Base-by-base conservation (phyloP, 495 filamentous ascomycete genomes). In the Penicillium fimorum region DNA sequence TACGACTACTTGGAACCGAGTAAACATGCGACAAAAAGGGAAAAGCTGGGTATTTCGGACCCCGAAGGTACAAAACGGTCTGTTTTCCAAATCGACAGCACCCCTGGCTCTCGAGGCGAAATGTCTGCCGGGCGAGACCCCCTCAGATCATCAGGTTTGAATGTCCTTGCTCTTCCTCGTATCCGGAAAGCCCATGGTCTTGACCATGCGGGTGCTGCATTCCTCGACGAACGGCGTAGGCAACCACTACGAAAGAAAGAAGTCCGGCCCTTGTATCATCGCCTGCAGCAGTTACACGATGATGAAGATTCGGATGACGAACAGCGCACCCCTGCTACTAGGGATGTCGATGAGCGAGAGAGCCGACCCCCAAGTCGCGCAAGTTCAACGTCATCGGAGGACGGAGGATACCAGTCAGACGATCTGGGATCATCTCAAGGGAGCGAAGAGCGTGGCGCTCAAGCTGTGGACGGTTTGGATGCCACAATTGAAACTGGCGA, bases 1-100 rank as follows among this genome's bases (percentile, higher is more conserved):
- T 91, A 89, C 65, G 82, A 92, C 33, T 89, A 85, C 69, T 83
- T 99, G 41, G 89, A 96, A 59, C 91, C 94, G 3, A 82, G 81
- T 51, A 86, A 88, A 47, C 91, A 93, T 70, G 75, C 79, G 30
- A 71, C 82, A 13, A 96, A 88, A 68, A 82, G 92, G 38, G 83
- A 87, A 56, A 88, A 81, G 62, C 74, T 92, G 3, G 90, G 92
- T 40, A 86, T 97, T 59, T 69, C 84, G 10, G 87, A 90, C 61
- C 87, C 87, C 2, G 78, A 80, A 43, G 83, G 82, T 15, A 75
- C 75, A 11, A 79, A 76, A 60, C 72, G 73, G 12, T 71, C 77
- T 12, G 58, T 71, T 22, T 74, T 84, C 51, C 75, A 72, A 41
- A 72, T 83, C 50, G 75, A 87, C 46, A 84, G 79, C 38, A 72